Evolutionary conservation across 2,329 filamentous ascomycete species (phyloP).

Genomic region (Diaporthe aspalathi): DNA sequence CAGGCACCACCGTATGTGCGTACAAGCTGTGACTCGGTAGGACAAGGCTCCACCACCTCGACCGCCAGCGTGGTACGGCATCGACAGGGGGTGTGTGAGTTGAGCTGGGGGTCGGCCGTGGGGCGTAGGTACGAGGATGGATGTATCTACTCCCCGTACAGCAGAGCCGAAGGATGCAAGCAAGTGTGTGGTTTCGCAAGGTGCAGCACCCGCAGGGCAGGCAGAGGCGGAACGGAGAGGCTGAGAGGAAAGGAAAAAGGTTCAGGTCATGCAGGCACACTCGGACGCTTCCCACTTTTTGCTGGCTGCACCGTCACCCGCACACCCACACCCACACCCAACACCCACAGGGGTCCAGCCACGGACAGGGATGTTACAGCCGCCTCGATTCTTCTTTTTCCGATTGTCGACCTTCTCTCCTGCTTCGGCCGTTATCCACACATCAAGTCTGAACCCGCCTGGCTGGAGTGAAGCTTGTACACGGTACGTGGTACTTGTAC

Average conservation of each 20-base stretch:
- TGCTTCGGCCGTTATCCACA: slow-evolving; percentile 5
- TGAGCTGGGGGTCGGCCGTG: not conserved
- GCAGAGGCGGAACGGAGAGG: not conserved
- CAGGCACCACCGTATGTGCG: slow-evolving; percentile 21
- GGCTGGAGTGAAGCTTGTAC: not conserved
- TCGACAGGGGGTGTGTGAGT: not conserved
- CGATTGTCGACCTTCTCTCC: slow-evolving; percentile 16
- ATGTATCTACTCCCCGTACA: too few relatives aligned
- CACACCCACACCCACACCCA: not conserved
- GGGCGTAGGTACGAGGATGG: not conserved
- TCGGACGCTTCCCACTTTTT: not conserved
- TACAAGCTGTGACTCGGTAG: not conserved
- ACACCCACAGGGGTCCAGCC: slow-evolving; percentile 9
- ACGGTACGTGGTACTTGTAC: not conserved
- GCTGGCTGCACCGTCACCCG: not conserved
- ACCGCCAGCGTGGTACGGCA: slow-evolving; percentile 14
- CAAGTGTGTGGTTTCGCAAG: not conserved
- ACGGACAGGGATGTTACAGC: slow-evolving; percentile 9
- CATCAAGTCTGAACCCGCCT: slow-evolving; percentile 13
- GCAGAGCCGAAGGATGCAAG: not conserved
- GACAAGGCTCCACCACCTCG: slow-evolving; percentile 5
- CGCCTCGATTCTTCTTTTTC: slow-evolving; percentile 30
- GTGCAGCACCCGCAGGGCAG: slow-evolving; percentile 23
- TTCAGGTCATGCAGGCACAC: not conserved
- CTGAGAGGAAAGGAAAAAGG: too few relatives aligned